phyloP scores from a whole-genome alignment of 441 rosid genomes.

The Bruguiera hainesii region DNA sequence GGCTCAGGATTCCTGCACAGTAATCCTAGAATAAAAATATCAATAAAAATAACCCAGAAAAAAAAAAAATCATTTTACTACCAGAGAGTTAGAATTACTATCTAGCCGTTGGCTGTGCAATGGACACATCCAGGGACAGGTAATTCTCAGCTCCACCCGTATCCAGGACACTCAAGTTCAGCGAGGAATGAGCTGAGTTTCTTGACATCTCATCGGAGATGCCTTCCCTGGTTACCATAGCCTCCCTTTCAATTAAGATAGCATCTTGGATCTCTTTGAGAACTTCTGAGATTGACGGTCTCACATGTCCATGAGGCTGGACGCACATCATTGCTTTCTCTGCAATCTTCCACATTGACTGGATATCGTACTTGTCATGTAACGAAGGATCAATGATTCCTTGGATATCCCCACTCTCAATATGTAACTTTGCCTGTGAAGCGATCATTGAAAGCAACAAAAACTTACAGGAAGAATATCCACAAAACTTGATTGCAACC shows the following conservation, averaged over 20 bases:
- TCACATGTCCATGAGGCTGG: constrained; percentile 81
- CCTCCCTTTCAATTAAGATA: constrained; percentile 64
- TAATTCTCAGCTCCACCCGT: constrained; percentile 47
- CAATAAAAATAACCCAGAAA: constrained; percentile 7
- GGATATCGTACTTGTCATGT: constrained; percentile 66
- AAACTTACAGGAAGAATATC: neutral
- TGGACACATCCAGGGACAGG: constrained; percentile 57
- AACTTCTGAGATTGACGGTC: constrained; percentile 91
- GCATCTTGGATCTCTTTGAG: constrained; percentile 96
- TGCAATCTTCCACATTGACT: constrained; percentile 98
- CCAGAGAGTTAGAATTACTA: constrained; percentile 23
- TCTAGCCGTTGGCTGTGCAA: constrained; percentile 62
- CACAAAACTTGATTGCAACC: neutral
- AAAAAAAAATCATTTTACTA: neutral
- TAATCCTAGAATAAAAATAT: constrained; percentile 17
- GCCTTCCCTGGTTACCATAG: constrained; percentile 45
- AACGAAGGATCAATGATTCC: constrained; percentile 78
- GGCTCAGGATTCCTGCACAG: constrained; percentile 11
- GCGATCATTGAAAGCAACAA: neutral
- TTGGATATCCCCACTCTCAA: constrained; percentile 89
- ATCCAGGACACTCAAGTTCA: constrained; percentile 50
- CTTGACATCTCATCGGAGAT: constrained; percentile 72
- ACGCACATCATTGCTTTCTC: constrained; percentile 93
- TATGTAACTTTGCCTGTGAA: constrained; percentile 74
- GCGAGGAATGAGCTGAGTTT: constrained; percentile 66